A percentile compares a stretch with the other conserved stretches of the same genome.
Conservation (phyloP, 23 red algal species). For the Gracilaria gracilis region DNA sequence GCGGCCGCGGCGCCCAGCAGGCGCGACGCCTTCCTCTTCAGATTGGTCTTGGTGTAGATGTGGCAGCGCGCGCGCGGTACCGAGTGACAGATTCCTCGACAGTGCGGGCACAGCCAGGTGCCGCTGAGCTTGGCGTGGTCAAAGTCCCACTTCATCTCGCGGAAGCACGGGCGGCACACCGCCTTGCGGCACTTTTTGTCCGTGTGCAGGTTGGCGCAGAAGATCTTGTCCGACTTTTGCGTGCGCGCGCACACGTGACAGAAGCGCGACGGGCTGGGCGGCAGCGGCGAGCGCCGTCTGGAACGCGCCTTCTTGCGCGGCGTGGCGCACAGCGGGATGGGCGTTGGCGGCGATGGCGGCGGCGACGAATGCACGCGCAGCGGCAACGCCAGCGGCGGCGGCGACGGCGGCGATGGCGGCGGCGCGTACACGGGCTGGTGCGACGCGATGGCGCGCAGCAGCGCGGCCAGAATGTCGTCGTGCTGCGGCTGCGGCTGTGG, state of each 20-base stretch:
- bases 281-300: constrained; percentile 9
- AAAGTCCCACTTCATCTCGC: constrained; percentile 57
- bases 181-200: constrained; percentile 51
- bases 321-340: neutral
- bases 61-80: constrained; percentile 55
- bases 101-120: constrained; percentile 63
- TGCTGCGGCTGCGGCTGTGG: constrained; percentile 23
- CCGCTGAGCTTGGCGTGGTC: constrained; percentile 17
- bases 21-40: constrained; percentile 48
- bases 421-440: neutral
- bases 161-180: constrained; percentile 57
- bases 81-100: constrained; percentile 39
- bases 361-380: neutral
- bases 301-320: constrained; percentile 26
- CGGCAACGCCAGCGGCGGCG: neutral
- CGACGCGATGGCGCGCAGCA: neutral
- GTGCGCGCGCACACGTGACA: constrained; percentile 67
- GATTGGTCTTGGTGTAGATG: constrained; percentile 60
- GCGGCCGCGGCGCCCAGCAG: neutral
- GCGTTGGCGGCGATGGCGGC: neutral
- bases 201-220: constrained; percentile 55
- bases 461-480: constrained; percentile 32
- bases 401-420: neutral
- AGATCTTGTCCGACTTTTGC: constrained; percentile 56
- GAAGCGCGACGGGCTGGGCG: constrained; percentile 44